phyloP scores from a whole-genome alignment of 257 asterid species.

The Nicotiana tabacum region DNA sequence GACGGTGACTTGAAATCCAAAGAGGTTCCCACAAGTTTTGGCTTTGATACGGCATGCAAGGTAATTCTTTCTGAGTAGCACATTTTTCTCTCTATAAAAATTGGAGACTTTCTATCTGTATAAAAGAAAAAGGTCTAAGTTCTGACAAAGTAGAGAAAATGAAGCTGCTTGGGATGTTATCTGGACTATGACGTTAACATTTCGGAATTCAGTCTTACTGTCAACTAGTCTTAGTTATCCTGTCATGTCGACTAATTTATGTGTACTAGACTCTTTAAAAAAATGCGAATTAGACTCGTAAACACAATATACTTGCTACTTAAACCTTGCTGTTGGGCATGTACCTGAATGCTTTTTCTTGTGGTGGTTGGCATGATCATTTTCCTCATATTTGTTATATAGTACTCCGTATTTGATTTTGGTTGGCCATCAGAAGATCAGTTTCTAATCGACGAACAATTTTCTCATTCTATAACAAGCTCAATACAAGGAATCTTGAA shows the following conservation, averaged over 20 bases:
- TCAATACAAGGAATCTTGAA: neutral
- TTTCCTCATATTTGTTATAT: neutral
- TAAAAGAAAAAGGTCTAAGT: neutral
- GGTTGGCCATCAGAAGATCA: neutral
- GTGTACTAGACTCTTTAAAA: neutral
- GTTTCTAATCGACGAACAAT: neutral
- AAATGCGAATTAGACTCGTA: neutral
- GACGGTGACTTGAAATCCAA: conserved; percentile 95
- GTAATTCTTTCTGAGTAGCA: conserved; percentile 24
- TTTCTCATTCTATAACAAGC: neutral
- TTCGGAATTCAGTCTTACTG: neutral
- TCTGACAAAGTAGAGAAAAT: neutral
- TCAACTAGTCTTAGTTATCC: neutral
- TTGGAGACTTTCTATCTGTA: neutral
- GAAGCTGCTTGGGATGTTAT: neutral
- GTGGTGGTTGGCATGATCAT: neutral
- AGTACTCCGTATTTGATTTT: neutral
- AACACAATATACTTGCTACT: neutral
- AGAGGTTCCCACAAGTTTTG: conserved; percentile 96
- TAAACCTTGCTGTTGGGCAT: neutral
- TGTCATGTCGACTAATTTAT: neutral
- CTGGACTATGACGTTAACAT: neutral
- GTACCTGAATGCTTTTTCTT: neutral
- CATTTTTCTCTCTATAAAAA: neutral
- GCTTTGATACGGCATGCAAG: conserved; percentile 99